Conservation (phyloP, 164 flowering plant species). For the Akebia trifoliata region DNA sequence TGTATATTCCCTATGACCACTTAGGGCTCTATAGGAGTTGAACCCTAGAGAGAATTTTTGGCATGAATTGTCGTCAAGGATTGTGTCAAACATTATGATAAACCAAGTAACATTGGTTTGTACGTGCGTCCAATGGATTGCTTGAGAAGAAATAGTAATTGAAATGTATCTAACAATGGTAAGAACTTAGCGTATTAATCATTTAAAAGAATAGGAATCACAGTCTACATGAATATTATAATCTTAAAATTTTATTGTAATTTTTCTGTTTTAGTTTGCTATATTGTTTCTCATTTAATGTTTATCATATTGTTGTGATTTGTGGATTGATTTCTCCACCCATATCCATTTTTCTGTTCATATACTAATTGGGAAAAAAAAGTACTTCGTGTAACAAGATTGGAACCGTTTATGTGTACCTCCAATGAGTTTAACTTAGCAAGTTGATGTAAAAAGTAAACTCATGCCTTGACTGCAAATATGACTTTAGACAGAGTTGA, state of each 20-base stretch:
- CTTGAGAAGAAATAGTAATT: neutral
- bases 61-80: neutral
- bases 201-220: neutral
- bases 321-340: no score
- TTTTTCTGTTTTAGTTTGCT: neutral
- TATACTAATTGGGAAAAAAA: no score
- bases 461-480: no score
- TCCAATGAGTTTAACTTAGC: neutral
- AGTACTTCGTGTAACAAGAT: neutral
- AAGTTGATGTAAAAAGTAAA: no score
- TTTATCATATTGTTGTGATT: neutral
- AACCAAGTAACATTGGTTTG: neutral
- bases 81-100: neutral
- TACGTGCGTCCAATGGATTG: neutral
- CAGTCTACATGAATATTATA: neutral
- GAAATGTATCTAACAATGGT: neutral
- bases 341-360: no score
- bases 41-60: neutral
- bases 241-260: neutral
- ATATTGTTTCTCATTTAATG: neutral
- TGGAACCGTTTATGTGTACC: neutral
- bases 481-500: no score
- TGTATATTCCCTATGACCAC: neutral
- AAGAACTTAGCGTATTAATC: no score
- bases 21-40: neutral